Base-by-base conservation (phyloP, 345 rosid species). In the Eucalyptus polyanthemos region DNA sequence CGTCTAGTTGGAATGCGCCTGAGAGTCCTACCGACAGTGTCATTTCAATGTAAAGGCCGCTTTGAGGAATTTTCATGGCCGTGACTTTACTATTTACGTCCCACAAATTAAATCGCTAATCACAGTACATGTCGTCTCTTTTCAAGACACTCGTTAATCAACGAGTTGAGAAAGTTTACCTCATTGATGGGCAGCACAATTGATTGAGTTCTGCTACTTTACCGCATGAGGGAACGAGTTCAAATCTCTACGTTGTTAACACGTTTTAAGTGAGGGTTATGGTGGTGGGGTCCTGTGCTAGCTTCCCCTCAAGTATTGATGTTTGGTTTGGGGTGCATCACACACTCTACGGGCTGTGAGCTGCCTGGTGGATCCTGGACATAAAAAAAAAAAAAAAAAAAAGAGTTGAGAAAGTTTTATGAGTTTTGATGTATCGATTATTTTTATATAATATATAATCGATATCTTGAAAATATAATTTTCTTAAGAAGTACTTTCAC, bases 261-360 rank as follows among this genome's bases (percentile, higher is more conserved):
- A 16, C 1, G 21, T 51, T 1, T 51, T 51, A 51, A 51, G 8
- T 51, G 0, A 0, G 21, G 0, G 21, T 6, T 4, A 3, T 6
- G 0, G 0, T 51, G 4, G 21, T 16, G 2, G 6, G 0, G 21
- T 51, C 21, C 0, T 16, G 8, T 15, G 21, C 3, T 50, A 50
- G 0, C 54, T 16, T 50, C 19, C 53, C 2, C 0, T 0, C 0
- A 2, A 0, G 4, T 51, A 51, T 51, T 51, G 8, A 51, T 0
- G 4, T 0, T 51, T 51, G 54, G 21, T 51, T 0, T 0, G 0
- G 8, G 21, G 1, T 50, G 54, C 1, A 50, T 0, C 2, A 0
- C 0, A 2, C 0, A 50, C 19, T 50, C 8, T 50, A 50, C 4
- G 0, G 0, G 54, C 2, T 1, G 8, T 50, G 54, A 21, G 54